phyloP scores from a whole-genome alignment of 2,329 filamentous ascomycete genomes.

The Ceratocystis albifundus region DNA sequence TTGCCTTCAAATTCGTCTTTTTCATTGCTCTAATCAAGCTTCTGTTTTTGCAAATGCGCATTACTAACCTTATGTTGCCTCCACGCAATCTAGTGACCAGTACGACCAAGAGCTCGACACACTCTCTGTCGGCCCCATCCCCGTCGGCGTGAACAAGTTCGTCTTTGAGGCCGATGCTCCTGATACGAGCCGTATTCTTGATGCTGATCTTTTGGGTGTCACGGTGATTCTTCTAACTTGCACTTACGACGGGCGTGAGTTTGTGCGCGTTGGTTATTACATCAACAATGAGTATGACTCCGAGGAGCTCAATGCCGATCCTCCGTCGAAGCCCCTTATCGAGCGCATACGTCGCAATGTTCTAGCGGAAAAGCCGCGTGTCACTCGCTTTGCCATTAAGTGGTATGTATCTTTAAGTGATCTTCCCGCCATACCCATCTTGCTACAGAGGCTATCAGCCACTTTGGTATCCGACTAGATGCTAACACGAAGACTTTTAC shows the following conservation, averaged over 20 bases:
- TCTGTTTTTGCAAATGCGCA: conserved; percentile 24
- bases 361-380: conserved; percentile 90
- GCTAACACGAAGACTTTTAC: not conserved
- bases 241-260: conserved; percentile 91
- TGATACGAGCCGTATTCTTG: conserved; percentile 79
- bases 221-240: conserved; percentile 95
- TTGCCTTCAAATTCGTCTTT: conserved; percentile 21
- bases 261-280: conserved; percentile 96
- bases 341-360: conserved; percentile 89
- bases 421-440: not conserved
- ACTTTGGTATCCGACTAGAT: too few relatives aligned
- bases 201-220: conserved; percentile 89
- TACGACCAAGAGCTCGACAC: conserved; percentile 98
- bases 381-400: conserved; percentile 96
- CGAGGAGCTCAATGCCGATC: conserved; percentile 77
- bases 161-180: conserved; percentile 92
- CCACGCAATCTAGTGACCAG: conserved; percentile 53
- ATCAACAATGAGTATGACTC: conserved; percentile 99
- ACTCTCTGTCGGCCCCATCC: conserved; percentile 92
- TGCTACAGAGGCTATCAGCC: not conserved
- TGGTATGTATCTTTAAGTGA: conserved; percentile 56
- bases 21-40: conserved; percentile 24
- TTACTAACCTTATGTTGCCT: conserved; percentile 4
- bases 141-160: conserved; percentile 97
- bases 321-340: conserved; percentile 80